These are phyloP conservation scores for Cutaneotrichosporon cutaneum DNA, from an alignment of 1,284 basidiomycete species.

Conservation along the genomic window DNA sequence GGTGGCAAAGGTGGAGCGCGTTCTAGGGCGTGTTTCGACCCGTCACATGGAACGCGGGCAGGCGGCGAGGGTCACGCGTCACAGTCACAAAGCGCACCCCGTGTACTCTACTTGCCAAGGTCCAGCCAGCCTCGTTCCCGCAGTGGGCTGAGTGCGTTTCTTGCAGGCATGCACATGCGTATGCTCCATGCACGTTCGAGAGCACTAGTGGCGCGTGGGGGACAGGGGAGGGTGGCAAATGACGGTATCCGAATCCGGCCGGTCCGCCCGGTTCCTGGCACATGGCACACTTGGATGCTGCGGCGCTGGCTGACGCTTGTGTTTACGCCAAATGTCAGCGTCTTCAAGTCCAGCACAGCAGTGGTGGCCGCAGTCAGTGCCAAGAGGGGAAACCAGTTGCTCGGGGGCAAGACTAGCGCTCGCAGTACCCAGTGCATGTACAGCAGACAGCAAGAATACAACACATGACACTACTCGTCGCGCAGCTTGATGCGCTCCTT, in stretches of 20 bases:
- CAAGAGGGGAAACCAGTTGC: no score
- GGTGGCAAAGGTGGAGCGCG: background rate
- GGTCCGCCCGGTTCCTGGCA: background rate
- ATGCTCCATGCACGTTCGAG: background rate
- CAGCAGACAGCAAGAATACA: conserved; percentile 1
- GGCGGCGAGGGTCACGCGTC: background rate
- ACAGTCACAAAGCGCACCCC: no score
- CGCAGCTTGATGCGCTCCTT: conserved; percentile 31
- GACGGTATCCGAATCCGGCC: background rate
- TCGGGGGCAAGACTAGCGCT: background rate
- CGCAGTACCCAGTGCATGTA: background rate
- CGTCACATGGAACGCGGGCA: background rate
- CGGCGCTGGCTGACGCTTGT: no score
- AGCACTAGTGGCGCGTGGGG: background rate
- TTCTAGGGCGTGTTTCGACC: background rate
- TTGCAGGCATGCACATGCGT: no score
- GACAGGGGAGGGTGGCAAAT: background rate
- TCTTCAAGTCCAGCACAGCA: no score
- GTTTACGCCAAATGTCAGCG: no score
- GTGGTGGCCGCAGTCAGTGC: no score
- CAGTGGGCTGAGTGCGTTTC: no score
- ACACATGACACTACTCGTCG: conserved; percentile 28
- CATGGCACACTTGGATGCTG: background rate
- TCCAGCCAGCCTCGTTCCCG: no score
- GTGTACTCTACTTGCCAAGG: no score